Conservation (phyloP, 2,329 filamentous ascomycete genomes). For the Ceratocystis harringtonii region DNA sequence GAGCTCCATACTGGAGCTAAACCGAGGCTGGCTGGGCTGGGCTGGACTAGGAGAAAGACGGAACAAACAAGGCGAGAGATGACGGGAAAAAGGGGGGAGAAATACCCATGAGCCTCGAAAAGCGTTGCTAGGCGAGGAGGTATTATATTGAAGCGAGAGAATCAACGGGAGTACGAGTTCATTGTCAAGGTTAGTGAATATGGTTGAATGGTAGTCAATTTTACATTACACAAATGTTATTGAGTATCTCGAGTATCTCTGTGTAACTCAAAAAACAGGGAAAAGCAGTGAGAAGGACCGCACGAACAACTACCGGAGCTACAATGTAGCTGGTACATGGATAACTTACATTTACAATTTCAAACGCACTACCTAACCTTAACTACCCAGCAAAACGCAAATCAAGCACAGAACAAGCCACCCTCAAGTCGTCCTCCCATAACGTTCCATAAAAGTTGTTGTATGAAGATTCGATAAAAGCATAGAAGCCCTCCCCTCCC, state of each 20-base stretch:
- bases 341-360: no score
- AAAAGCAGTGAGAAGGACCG: no score
- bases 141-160: no score
- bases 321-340: no score
- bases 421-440: neutral
- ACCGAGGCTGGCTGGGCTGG: neutral
- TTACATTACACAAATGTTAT: neutral
- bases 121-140: no score
- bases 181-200: no score
- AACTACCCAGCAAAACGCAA: neutral
- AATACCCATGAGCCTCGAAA: neutral
- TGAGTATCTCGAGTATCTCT: no score
- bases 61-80: no score
- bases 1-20: constrained; percentile 40
- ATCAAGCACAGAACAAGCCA: neutral
- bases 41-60: neutral
- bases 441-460: neutral
- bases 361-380: neutral
- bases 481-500: neutral
- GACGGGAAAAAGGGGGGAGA: neutral
- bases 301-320: no score
- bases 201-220: neutral
- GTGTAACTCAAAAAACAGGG: no score
- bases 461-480: neutral
- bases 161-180: no score